Base-by-base conservation (phyloP, 371 early-diverging fungal species). In the Mortierella sp. region DNA sequence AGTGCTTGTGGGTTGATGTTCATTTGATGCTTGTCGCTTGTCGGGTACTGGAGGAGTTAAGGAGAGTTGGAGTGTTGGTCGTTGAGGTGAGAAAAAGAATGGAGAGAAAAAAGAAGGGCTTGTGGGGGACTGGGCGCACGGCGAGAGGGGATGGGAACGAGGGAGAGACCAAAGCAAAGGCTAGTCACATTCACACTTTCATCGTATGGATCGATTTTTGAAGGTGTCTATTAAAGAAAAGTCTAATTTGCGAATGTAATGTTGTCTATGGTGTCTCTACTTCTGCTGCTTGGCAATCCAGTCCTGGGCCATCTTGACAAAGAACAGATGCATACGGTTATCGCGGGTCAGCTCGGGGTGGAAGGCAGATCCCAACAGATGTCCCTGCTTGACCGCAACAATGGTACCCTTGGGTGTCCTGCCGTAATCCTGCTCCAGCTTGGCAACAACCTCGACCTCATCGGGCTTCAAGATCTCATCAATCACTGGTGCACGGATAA, bases 401-500 rank as follows among this genome's bases (percentile, higher is more conserved):
- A 97, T 91, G 21, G 93, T 89, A 19, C 92, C 94, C 26, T 84
- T 88, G 77, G 86, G 75, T n/a, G 88, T 78, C 87, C 58, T 73
- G 87, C 90, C 78, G 88, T 89, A 47, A 89, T 92, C 79, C 88
- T 88, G 42, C 77, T 92, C 91, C 60, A 91, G 83, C 71, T 89
- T 88, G 26, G 93, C 93, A 6, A 97, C 85, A 4, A 97, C 92
- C 90, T 94, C 89, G 13, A 97, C 96, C 63, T 91, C 91, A 6
- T 91, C 91, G 0, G 91, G 90, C 44, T 92, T 90, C n/a, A 89
- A 45, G 77, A 96, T 86, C 42, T 92, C 88, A n/a, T 93, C 91
- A 80, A 99, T 95, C 19, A 96, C 92, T 16, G 99, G 99, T 6
- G 98, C 99, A 77, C 99, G 96, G 81, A 99, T 99, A 87, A 99